Percentiles rank a stretch among this genome's conserved stretches.
Evolutionary conservation across 2,329 filamentous ascomycete genomes (phyloP).

Genomic region (Mycosphaerella arachidis): DNA sequence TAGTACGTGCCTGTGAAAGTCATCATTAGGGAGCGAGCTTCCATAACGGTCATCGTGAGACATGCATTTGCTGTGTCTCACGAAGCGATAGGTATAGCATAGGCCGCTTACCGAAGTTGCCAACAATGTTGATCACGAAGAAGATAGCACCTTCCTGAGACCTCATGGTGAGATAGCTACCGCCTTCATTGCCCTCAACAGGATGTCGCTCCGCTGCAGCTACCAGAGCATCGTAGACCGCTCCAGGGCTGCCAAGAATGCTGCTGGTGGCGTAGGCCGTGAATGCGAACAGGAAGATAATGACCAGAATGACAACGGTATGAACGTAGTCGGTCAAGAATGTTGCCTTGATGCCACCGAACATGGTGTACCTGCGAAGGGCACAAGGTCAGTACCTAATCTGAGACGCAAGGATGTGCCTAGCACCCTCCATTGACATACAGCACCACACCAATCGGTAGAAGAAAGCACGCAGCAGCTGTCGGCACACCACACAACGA

Average conservation of each 20-base stretch:
- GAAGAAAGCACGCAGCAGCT: slow-evolving; percentile 75
- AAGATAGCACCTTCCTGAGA: slow-evolving; percentile 78
- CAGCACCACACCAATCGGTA: slow-evolving; percentile 69
- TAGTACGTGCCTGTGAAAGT: too few relatives aligned
- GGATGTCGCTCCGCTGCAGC: slow-evolving; percentile 66
- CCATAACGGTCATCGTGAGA: too few relatives aligned
- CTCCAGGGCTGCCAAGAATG: slow-evolving; percentile 67
- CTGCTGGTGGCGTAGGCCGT: slow-evolving; percentile 73
- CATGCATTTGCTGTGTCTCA: too few relatives aligned
- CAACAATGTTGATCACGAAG: slow-evolving; percentile 52
- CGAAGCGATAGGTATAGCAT: too few relatives aligned
- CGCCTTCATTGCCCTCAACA: slow-evolving; percentile 71
- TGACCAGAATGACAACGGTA: slow-evolving; percentile 76
- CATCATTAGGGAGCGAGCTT: too few relatives aligned
- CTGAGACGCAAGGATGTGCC: too few relatives aligned
- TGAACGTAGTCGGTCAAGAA: slow-evolving; percentile 85
- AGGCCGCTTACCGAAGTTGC: slow-evolving; percentile 10
- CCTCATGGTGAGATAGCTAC: slow-evolving; percentile 83
- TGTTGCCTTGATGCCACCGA: slow-evolving; percentile 76
- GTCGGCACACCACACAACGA: slow-evolving; percentile 70
- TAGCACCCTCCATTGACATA: slow-evolving; percentile 43
- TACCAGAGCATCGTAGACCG: slow-evolving; percentile 73
- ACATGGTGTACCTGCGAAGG: slow-evolving; percentile 48
- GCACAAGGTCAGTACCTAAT: too few relatives aligned
- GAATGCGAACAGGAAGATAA: slow-evolving; percentile 81